Base-by-base conservation (phyloP, 1,284 basidiomycete species). In the Ustilago loliicola region DNA sequence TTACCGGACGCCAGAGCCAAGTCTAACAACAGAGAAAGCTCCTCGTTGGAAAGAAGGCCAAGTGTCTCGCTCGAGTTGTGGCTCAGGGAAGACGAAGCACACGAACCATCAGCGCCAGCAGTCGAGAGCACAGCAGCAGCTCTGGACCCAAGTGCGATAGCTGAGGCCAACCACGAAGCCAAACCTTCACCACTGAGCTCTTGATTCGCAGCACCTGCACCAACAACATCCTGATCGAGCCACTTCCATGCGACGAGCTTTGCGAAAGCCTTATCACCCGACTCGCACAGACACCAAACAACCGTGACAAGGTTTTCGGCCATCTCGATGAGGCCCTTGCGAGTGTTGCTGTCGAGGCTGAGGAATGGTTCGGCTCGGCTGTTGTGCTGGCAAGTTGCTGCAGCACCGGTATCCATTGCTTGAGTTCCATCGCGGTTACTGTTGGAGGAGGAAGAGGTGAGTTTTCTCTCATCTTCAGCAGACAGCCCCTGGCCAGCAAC, bases 281-380 rank as follows among this genome's bases (percentile, higher is more conserved):
- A 57, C 36, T 80, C 81, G 62, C 79, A 77, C 3, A 81, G 47
- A 47, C 79, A 79, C 67, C 74, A 72, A 2, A 80, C 64, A 17
- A 76, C 38, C 6, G 79, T 80, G n/a, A 79, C 81, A 15, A 81
- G 70, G 40, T 69, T 80, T 32, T 77, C 79, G 27, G 73, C 79
- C 72, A 75, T 75, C 61, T 82, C 81, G 42, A 81, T 54, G 21
- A 82, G 67, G 13, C 75, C 78, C 51, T 74, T 77, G 6, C 77
- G 57, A 1, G 81, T 77, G 32, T 66, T 68, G 21, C 65, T 52
- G 38, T 77, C 79, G 53, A 82, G 72, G 3, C 54, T 25, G 45
- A 75, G 61, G 61, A 78, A 81, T 23, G 76, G 76, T 36, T 72
- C 72, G 19, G 38, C 62, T 25, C 36, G 54, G n/a, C 32, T 25